Evolutionary conservation across 163 green algal species (phyloP), one percentile per base, ranked within the genome.

Genomic region (Prototheca cutis): DNA sequence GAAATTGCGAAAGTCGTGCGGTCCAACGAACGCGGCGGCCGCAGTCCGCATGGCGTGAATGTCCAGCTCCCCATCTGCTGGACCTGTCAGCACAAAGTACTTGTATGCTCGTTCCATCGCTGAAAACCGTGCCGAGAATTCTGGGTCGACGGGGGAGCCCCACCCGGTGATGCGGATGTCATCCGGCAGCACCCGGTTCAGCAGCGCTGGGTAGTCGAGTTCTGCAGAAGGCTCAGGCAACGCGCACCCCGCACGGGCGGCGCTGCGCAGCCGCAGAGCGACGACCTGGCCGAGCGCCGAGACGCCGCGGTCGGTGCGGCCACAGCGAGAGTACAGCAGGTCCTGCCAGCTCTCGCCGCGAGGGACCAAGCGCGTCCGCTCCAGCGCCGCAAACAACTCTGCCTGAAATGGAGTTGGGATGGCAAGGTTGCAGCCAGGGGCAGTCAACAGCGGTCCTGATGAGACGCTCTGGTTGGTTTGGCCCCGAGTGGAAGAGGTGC

Each of bases 1-100:
- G 56, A 97, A 96, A 70, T 95, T 88, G 1, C 86, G 70, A 68
- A 94, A 97, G 71, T 97, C 88, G 60, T 96, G 88, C 42, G 87
- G 66, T 3, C 90, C 90, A 18, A 93, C n/a, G 18, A 97, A 82
- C 52, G 72, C 40, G 0, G 54, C 52, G 4, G 69, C 71, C 36
- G 64, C 74, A 53, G 61, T 42, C n/a, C 47, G 66, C 74, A 80
- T 80, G 23, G 55, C 55, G 4, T 2, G 59, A 33, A 79, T 10
- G 51, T 77, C 57, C 29, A 74, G 39, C 27, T 2, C 17, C 8
- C n/a, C n/a, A n/a, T 19, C 54, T 3, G 24, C 29, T 56, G 17
- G 7, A 28, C 25, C 19, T 34, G 47, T 19, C 7, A 82, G 54
- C 23, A 94, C 80, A 56, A 85, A 90, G 70, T 96, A 96, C 58